These are phyloP conservation scores for Graphilbum sp. DNA, from an alignment of 2,329 filamentous ascomycete species.

Conservation along the genomic window DNA sequence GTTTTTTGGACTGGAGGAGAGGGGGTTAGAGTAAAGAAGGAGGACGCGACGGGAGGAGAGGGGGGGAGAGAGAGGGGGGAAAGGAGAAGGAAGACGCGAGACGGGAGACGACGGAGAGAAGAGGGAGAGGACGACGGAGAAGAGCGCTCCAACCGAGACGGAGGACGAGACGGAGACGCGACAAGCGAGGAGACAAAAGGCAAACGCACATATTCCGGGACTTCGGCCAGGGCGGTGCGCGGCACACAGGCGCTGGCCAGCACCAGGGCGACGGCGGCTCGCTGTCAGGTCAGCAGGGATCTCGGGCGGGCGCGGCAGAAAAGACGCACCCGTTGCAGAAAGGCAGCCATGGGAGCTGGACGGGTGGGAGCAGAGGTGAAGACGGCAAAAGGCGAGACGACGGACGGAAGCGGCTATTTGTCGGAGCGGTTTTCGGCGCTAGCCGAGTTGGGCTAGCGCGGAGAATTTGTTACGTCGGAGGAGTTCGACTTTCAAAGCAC, in stretches of 20 bases:
- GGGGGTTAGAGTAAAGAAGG: no score
- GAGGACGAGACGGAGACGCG: no score
- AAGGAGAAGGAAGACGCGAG: no score
- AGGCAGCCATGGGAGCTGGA: conserved; percentile 35
- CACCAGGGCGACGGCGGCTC: conserved; percentile 32
- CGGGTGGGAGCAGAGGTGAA: background rate
- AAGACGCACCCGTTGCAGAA: conserved; percentile 35
- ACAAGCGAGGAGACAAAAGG: background rate
- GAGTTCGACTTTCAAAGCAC: no score
- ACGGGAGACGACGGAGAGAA: no score
- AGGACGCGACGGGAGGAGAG: no score
- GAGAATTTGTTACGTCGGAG: no score
- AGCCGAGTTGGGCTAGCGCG: no score
- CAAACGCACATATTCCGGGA: conserved; percentile 16
- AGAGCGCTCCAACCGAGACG: no score
- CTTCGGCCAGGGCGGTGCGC: conserved; percentile 34
- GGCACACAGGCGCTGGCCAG: conserved; percentile 32
- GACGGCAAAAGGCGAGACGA: background rate
- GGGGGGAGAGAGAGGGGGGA: no score
- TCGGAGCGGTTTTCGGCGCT: conserved; percentile 2
- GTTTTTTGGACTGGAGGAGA: conserved; percentile 34
- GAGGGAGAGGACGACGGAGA: no score
- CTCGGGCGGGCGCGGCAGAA: background rate
- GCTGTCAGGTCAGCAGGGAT: conserved; percentile 16
- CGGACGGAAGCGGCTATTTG: conserved; percentile 8